Conservation (phyloP, 768 basidiomycete species). For the Krasilnikovozyma curviuscula region DNA sequence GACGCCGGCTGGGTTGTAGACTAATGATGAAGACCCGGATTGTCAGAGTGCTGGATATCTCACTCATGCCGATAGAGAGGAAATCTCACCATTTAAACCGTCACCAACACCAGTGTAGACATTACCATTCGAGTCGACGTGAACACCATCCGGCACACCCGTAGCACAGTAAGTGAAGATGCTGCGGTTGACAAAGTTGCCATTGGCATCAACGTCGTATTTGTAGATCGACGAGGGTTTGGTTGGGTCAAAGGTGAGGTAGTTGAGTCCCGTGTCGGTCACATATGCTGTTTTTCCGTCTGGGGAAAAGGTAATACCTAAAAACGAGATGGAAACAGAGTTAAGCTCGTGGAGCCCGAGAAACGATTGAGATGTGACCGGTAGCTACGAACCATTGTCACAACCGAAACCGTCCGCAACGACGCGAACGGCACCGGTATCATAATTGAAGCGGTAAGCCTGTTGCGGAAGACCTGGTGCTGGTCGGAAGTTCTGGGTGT, state of each 20-base stretch:
- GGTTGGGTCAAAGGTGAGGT: slow-evolving; percentile 26
- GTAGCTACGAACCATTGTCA: slow-evolving; percentile 34
- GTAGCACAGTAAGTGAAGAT: slow-evolving; percentile 49
- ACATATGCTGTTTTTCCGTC: slow-evolving; percentile 35
- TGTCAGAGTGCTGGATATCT: too few species aligned
- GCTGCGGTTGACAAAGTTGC: slow-evolving; percentile 42
- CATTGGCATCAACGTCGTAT: slow-evolving; percentile 39
- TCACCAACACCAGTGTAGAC: slow-evolving; percentile 52
- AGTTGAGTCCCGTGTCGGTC: slow-evolving; percentile 15
- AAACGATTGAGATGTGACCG: background rate
- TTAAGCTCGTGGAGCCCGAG: background rate
- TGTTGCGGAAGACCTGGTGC: slow-evolving; percentile 48
- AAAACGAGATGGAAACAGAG: background rate
- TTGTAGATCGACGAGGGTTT: slow-evolving; percentile 44
- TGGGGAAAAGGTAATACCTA: slow-evolving; percentile 44
- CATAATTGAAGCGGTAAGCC: slow-evolving; percentile 56
- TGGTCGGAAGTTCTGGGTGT: slow-evolving; percentile 45
- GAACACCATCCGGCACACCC: slow-evolving; percentile 48
- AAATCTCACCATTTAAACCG: slow-evolving; percentile 40
- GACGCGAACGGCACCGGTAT: slow-evolving; percentile 43
- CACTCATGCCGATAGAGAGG: too few species aligned
- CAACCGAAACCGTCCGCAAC: slow-evolving; percentile 59
- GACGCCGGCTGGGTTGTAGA: slow-evolving; percentile 38
- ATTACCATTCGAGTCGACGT: slow-evolving; percentile 44
- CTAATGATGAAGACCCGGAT: slow-evolving; percentile 21